Evolutionary conservation across 306 rosid genomes (phyloP).

Genomic region (Pyrus betulifolia): DNA sequence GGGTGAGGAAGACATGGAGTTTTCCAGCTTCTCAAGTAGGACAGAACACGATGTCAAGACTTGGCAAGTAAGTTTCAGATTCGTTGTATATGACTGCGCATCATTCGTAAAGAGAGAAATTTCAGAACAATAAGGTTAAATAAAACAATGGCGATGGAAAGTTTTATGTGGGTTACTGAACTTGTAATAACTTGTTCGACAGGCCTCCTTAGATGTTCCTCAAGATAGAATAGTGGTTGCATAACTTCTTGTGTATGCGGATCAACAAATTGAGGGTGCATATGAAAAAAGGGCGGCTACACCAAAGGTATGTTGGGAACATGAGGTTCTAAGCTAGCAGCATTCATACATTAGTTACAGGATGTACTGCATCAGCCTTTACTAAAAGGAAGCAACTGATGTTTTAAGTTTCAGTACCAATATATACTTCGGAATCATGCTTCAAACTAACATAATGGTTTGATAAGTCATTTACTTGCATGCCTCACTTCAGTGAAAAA

Average conservation of each 20-base stretch:
- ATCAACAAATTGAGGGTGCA: constrained; percentile 14
- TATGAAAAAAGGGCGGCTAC: constrained; percentile 20
- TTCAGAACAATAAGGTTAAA: not conserved
- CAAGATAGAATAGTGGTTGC: constrained; percentile 84
- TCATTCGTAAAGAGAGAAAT: not conserved
- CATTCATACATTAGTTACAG: too few relatives aligned
- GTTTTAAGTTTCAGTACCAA: not conserved
- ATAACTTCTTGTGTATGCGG: constrained; percentile 61
- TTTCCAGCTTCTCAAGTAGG: constrained; percentile 69
- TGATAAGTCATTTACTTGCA: not conserved
- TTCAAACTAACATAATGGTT: not conserved
- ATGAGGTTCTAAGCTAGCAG: not conserved
- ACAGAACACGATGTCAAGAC: constrained; percentile 95
- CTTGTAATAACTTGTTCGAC: constrained; percentile 14
- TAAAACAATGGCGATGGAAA: not conserved
- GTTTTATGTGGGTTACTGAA: not conserved
- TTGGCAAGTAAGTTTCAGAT: constrained; percentile 75
- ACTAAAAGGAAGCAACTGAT: not conserved
- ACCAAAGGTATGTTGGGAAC: constrained; percentile 35
- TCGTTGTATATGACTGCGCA: not conserved
- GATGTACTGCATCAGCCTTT: not conserved
- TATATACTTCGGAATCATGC: not conserved
- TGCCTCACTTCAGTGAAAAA: not conserved
- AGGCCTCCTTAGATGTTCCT: constrained; percentile 54
- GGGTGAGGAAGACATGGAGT: constrained; percentile 89